Percentiles rank a stretch among this genome's conserved stretches.
These are phyloP conservation scores for Rubus parviflorus DNA, from an alignment of 306 rosid genomes.

Conservation along the genomic window DNA sequence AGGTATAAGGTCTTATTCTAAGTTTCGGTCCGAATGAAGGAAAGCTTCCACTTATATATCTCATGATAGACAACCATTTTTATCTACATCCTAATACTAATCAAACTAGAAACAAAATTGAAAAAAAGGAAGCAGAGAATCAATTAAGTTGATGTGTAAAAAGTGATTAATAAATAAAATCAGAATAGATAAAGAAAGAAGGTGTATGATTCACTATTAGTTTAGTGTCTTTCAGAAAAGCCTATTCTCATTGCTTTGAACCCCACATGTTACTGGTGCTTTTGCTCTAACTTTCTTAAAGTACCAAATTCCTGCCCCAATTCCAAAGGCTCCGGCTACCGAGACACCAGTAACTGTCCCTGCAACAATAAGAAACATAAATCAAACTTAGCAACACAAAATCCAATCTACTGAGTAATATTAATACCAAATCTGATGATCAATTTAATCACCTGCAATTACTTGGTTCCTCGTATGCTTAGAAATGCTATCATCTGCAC, in stretches of 20 bases:
- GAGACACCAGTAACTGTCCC: slow-evolving; percentile 72
- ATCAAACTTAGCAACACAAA: neutral
- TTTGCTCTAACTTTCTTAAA: slow-evolving; percentile 68
- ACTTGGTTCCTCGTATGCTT: slow-evolving; percentile 52
- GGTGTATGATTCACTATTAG: slow-evolving; percentile 25
- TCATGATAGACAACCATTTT: neutral
- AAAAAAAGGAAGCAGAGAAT: neutral
- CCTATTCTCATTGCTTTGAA: slow-evolving; percentile 83
- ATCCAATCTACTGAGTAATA: neutral
- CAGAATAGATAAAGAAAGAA: slow-evolving; percentile 24
- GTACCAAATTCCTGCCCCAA: slow-evolving; percentile 86
- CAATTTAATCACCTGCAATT: slow-evolving; percentile 63
- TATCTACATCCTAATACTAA: neutral
- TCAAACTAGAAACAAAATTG: neutral
- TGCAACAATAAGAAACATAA: slow-evolving; percentile 22
- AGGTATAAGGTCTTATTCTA: neutral
- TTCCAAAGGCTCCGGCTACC: slow-evolving; percentile 73
- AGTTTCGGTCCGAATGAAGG: neutral
- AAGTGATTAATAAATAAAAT: slow-evolving; percentile 13
- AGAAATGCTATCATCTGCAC: slow-evolving; percentile 65
- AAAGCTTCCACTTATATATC: neutral
- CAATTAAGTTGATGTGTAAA: slow-evolving; percentile 6
- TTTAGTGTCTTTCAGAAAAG: slow-evolving; percentile 58
- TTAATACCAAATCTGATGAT: neutral
- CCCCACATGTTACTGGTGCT: slow-evolving; percentile 88